Evolutionary conservation across 257 asterid species (phyloP).

Genomic region (Primulina eburnea): DNA sequence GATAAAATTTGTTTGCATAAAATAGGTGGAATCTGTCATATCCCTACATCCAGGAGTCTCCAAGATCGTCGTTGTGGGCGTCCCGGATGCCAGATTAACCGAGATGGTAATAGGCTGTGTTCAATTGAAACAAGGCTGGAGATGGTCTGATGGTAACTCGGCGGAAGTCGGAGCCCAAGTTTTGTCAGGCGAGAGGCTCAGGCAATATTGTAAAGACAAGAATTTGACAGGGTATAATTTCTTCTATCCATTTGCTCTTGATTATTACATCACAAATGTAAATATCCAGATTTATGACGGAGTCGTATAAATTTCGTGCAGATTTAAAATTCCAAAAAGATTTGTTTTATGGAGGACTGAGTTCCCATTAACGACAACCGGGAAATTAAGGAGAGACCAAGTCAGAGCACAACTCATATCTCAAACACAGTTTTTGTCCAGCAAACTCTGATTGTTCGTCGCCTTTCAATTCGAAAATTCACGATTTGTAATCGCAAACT

Average conservation of each 20-base stretch:
- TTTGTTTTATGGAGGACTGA: slow-evolving; percentile 52
- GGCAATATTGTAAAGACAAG: slow-evolving; percentile 56
- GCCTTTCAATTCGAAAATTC: too few relatives aligned
- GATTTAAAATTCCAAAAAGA: slow-evolving; percentile 73
- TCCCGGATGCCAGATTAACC: slow-evolving; percentile 65
- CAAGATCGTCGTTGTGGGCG: slow-evolving; percentile 51
- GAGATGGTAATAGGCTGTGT: slow-evolving; percentile 75
- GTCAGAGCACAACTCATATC: slow-evolving; percentile 53
- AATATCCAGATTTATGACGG: neutral
- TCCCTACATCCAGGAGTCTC: slow-evolving; percentile 71
- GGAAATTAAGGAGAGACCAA: slow-evolving; percentile 73
- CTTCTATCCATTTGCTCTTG: neutral
- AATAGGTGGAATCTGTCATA: slow-evolving; percentile 68
- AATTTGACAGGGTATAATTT: slow-evolving; percentile 60
- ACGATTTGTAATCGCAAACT: too few relatives aligned
- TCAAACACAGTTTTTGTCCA: slow-evolving; percentile 34
- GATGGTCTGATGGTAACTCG: slow-evolving; percentile 47
- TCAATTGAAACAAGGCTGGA: slow-evolving; percentile 57
- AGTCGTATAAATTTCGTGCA: slow-evolving; percentile 27
- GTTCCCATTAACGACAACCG: slow-evolving; percentile 75
- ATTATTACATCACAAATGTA: neutral
- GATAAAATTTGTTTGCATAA: slow-evolving; percentile 10
- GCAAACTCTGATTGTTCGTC: slow-evolving; percentile 42
- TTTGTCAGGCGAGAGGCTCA: slow-evolving; percentile 54
- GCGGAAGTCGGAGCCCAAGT: slow-evolving; percentile 22